Base-by-base conservation (phyloP, 2,329 filamentous ascomycete species). In the Calycina marina region DNA sequence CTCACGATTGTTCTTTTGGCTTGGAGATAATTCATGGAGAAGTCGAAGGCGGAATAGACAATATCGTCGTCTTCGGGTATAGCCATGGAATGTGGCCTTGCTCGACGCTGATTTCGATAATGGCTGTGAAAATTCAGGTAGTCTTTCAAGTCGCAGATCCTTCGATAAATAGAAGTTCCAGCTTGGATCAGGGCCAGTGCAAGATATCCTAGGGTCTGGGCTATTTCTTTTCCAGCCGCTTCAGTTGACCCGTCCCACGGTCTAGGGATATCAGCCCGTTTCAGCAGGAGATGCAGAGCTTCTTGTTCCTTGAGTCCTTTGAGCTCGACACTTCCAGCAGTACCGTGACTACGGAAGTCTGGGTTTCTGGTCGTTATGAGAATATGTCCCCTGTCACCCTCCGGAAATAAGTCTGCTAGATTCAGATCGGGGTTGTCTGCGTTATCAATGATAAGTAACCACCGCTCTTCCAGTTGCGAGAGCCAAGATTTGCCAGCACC, bases 361-460 rank as follows among this genome's bases (percentile, higher is more conserved):
- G 14, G 52, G 30, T 57, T 55, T 18, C 56, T 43, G 10, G 53
- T 57, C 0, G 58, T 62, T 1, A 61, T 41, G 2, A 60, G 32
- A 14, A 59, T 49, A 27, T 42, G 4, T 48, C 58, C 41, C 31
- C 39, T n/a, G 43, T 38, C 11, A 44, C 51, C 14, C 31, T 17
- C 3, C 46, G 55, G 33, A 51, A 52, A 25, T 34, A 52, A 29
- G 26, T 41, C 18, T 35, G 40, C 33, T 38, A 40, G 49, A 40
- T 24, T 47, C 11, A 15, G 4, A 4, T 43, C 32, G 4, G 50
- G 45, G 36, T 58, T 47, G 32, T 63, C 57, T 1, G 56, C 57
- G 38, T 61, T 62, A 41, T 62, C 58, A 15, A 62, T 51, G 4
- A 62, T 42, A 8, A 57, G 41, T 14, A 57, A 43, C 52, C 52